Base-by-base conservation (phyloP, 352 stramenopile genomes). In the Blastocystis sp. region DNA sequence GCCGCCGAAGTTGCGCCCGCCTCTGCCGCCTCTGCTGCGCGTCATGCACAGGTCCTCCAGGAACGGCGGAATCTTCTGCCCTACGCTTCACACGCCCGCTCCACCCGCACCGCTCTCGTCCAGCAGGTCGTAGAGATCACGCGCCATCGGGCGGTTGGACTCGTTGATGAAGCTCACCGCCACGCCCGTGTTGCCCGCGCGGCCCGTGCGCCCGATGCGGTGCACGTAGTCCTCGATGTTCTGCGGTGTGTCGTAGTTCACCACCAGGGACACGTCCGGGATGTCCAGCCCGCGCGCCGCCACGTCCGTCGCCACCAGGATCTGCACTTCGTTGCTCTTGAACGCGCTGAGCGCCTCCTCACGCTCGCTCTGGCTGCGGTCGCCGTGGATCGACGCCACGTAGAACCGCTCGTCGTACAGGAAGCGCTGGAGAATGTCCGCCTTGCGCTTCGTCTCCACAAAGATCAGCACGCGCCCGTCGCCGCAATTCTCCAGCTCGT, bases 221-320 rank as follows among this genome's bases (percentile, higher is more conserved):
- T 99, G 97, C 9, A 99, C 96, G 91, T 99, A 99, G 91, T 97
- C 94, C 80, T 99, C 96, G 89, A 98, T 98, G 93, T 98, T 98
- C 90, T 93, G 98, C 48, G 97, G 95, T 79, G 98, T 92, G 91
- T 99, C 96, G 90, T 98, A 99, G 90, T 99, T 98, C 87, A 99
- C 96, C 10, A 97, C 94, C 64, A 94, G 90, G 1, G 94, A 97
- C 70, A 99, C 95, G 91, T 98, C 94, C 68, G 93, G 94, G 90
- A 99, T 98, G 92, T 99, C 97, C n/a, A 99, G 92, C 91, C 97
- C 97, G 92, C 97, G 93, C 11, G 96, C 94, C 40, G 96, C 96
- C 10, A 99, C 96, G 91, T 99, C 97, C 34, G 97, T 99, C 1
- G 96, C 97, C 68, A 99, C 95, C 4, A 99, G 91, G 89, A 98